Evolutionary conservation across 768 basidiomycete species (phyloP).

Genomic region (Symmetrospora coprosmae): DNA sequence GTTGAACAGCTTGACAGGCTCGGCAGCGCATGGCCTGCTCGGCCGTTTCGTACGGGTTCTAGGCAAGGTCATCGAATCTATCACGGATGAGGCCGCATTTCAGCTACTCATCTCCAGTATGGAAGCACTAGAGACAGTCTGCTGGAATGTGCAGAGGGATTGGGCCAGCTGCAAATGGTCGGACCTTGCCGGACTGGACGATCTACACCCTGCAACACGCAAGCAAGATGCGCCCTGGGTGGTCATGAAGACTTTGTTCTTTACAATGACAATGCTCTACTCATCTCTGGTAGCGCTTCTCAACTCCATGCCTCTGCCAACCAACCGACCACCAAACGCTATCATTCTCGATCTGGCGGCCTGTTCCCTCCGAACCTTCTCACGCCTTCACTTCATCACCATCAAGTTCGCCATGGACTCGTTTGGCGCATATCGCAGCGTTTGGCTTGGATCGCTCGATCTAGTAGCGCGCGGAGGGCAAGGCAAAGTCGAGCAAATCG

Average conservation of each 20-base stretch:
- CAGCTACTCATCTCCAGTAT: neutral
- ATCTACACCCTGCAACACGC: conserved; percentile 22
- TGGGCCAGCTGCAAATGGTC: conserved; percentile 26
- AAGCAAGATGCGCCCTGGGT: conserved; percentile 26
- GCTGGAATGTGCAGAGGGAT: neutral
- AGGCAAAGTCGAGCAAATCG: neutral
- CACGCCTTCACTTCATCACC: conserved; percentile 59
- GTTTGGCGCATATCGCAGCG: conserved; percentile 58
- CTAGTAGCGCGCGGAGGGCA: conserved; percentile 44
- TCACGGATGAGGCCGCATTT: conserved; percentile 5
- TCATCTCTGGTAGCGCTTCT: conserved; percentile 27
- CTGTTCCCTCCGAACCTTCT: conserved; percentile 47
- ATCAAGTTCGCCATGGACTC: conserved; percentile 61
- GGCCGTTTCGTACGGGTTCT: conserved; percentile 28
- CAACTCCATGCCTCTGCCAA: conserved; percentile 22
- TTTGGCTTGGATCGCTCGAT: conserved; percentile 64
- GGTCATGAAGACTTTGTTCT: conserved; percentile 30
- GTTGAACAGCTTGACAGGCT: neutral
- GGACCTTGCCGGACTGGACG: conserved; percentile 12
- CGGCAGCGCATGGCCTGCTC: conserved; percentile 13
- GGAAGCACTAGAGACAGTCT: neutral
- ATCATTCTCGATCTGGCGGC: conserved; percentile 42
- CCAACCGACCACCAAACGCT: neutral
- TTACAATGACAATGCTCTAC: conserved; percentile 28
- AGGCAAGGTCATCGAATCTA: conserved; percentile 24